Evolutionary conservation across 2,329 filamentous ascomycete species (phyloP), one percentile per base, ranked within the genome.

Genomic region (Fusarium armeniacum): DNA sequence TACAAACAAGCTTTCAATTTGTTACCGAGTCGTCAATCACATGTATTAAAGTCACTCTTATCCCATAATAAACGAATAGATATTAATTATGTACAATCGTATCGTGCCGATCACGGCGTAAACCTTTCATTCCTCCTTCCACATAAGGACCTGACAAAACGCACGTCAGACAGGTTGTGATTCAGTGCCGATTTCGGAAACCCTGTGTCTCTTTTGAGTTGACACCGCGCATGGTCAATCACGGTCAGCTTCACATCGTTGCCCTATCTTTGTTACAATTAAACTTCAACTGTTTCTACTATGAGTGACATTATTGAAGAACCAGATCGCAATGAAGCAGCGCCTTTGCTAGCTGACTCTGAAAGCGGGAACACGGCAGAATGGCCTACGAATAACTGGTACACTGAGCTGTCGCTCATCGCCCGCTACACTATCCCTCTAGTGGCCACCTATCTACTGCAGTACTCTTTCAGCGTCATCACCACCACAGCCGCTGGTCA

Each of bases 401-500:
- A n/a, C 46, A 36, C 56, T 11, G 73, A 75, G 55, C 30, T 75
- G 1, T 43, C 38, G 10, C 70, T 72, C 20, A 65, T 75, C 5
- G 33, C 54, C 6, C 53, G 52, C 22, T 69, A 67, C 16, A 84
- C 83, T 1, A 61, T 82, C 3, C 85, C 85, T 9, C 77, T 87
- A 22, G 82, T 85, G 52, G 76, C 82, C n/a, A 87, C 85, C 1
- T 87, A 86, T 64, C 74, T 87, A 1, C 78, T 87, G 7, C 84
- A 87, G 65, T 87, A 87, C 69, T 84, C 81, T 10, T 85, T 84
- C 68, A 84, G 78, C 55, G 76, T 86, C 35, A 82, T 85, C 57
- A 85, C 83, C 2, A 85, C 84, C 24, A 81, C 85, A 40, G 82
- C 85, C 1, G 85, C 84, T 0, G 85, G 85, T 1, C 85, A 85